These are phyloP conservation scores for Iberis pinnata DNA, from an alignment of 345 rosid genomes.

Conservation along the genomic window DNA sequence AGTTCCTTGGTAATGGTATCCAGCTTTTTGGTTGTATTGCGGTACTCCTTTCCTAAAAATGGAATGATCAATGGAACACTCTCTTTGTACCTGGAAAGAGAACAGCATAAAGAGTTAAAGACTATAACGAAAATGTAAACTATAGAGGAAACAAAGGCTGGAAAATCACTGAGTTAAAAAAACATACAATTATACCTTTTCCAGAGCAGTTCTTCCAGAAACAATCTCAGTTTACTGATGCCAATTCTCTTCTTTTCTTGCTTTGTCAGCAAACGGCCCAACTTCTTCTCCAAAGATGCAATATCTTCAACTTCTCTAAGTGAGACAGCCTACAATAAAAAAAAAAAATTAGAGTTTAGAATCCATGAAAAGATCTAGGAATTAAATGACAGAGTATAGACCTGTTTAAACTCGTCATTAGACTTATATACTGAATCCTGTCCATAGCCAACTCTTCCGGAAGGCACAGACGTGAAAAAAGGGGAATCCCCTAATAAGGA, in stretches of 20 bases:
- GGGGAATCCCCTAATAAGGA: slow-evolving; percentile 81
- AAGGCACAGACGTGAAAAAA: slow-evolving; percentile 92
- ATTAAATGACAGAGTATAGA: slow-evolving; percentile 24
- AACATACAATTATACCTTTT: slow-evolving; percentile 48
- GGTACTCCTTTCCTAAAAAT: slow-evolving; percentile 80
- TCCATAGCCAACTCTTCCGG: slow-evolving; percentile 83
- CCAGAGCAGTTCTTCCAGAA: slow-evolving; percentile 80
- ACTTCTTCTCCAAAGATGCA: slow-evolving; percentile 65
- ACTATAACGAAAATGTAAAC: slow-evolving; percentile 1
- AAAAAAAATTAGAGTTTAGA: slow-evolving; percentile 4
- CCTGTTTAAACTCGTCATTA: slow-evolving; percentile 91
- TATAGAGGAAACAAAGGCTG: neutral
- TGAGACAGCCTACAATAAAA: slow-evolving; percentile 48
- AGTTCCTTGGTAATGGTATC: slow-evolving; percentile 73
- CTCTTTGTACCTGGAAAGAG: slow-evolving; percentile 67
- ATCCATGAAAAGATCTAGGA: slow-evolving; percentile 8
- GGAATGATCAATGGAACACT: slow-evolving; percentile 86
- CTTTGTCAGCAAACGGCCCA: slow-evolving; percentile 64
- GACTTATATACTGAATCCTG: slow-evolving; percentile 69
- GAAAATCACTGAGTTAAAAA: slow-evolving; percentile 3
- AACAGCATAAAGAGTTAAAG: slow-evolving; percentile 19
- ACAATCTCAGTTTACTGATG: slow-evolving; percentile 72
- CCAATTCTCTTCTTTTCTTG: slow-evolving; percentile 83
- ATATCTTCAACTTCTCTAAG: slow-evolving; percentile 69
- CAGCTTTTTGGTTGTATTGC: slow-evolving; percentile 54